Evolutionary conservation across 73 alveolate genomes (phyloP), one percentile per base, ranked within the genome.

Genomic region (Paramecium bursaria): DNA sequence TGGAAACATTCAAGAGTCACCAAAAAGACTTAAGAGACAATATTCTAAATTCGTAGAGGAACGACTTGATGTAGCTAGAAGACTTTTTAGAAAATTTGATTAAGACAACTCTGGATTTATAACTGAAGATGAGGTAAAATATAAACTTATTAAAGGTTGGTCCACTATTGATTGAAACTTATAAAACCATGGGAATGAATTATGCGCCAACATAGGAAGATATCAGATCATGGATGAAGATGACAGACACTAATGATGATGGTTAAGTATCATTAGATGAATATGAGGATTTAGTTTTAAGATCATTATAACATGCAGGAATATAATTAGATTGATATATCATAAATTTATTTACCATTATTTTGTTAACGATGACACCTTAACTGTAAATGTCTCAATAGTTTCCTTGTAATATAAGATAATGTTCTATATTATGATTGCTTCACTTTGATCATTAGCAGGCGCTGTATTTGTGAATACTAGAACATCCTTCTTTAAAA

Each of bases 61-160:
- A 30, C 51, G 76, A 29, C 46, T 79, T 6, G 89, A 79, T 35
- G 89, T 79, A 35, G 89, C 89, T 26, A 79, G 89, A 55, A 79
- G 89, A 79, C 85, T 79, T 17, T 79, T 79, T 42, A 51, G 85
- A 14, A 79, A 53, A 55, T 79, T 53, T 21, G 89, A 79, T 55
- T 33, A 61, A 39, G 89, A 79, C 33, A 51, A 39, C 39, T 39
- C 74, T 53, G 89, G 89, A 19, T 53, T 31, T 21, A 53, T 79
- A 9, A 73, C 75, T 53, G 89, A 79, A 54, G 46, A 79, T 61
- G 89, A 79, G 46, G 89, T 79, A n/a, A 21, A 17, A 39, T 61
- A 42, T 0, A 54, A 42, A 10, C 7, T 15, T 44, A 6, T 39
- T 2, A 0, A 39, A 67, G 82, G 82, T 67, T 39, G 60, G 60